These are phyloP conservation scores for Coemansia sp. DNA, from an alignment of 192 early-diverging fungal genomes.

Conservation along the genomic window DNA sequence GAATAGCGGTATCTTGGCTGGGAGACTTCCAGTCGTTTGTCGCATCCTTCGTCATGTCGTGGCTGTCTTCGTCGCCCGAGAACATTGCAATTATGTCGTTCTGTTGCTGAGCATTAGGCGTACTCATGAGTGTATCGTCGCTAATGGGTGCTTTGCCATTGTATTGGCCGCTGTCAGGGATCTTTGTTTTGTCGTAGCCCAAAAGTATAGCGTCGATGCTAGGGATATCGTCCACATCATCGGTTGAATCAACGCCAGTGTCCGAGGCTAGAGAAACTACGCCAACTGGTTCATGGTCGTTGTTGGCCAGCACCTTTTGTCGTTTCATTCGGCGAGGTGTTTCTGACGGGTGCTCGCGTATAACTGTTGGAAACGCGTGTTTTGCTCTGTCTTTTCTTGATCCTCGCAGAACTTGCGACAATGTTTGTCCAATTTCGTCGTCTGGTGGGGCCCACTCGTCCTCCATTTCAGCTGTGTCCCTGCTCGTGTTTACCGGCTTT, in stretches of 20 bases:
- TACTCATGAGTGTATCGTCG: neutral
- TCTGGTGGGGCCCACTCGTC: conserved; percentile 31
- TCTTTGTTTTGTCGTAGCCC: neutral
- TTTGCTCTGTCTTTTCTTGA: neutral
- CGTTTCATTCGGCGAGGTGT: neutral
- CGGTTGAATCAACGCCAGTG: neutral
- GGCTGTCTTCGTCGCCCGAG: neutral
- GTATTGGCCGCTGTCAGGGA: neutral
- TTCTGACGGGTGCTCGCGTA: conserved; percentile 1
- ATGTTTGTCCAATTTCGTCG: conserved; percentile 23
- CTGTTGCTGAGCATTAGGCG: neutral
- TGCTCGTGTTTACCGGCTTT: neutral
- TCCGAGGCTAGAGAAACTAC: neutral
- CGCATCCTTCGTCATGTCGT: neutral
- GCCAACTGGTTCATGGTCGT: neutral
- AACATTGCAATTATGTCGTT: conserved; percentile 37
- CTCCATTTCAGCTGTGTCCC: neutral
- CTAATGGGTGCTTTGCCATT: neutral
- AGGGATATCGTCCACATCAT: neutral
- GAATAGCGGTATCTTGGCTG: neutral
- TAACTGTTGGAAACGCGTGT: neutral
- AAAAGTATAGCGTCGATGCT: neutral
- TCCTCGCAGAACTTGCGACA: conserved; percentile 19
- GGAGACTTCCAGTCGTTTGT: neutral
- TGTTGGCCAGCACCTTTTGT: neutral